These are phyloP conservation scores for Baorangia bicolor DNA, from an alignment of 768 basidiomycete species.

Conservation along the genomic window DNA sequence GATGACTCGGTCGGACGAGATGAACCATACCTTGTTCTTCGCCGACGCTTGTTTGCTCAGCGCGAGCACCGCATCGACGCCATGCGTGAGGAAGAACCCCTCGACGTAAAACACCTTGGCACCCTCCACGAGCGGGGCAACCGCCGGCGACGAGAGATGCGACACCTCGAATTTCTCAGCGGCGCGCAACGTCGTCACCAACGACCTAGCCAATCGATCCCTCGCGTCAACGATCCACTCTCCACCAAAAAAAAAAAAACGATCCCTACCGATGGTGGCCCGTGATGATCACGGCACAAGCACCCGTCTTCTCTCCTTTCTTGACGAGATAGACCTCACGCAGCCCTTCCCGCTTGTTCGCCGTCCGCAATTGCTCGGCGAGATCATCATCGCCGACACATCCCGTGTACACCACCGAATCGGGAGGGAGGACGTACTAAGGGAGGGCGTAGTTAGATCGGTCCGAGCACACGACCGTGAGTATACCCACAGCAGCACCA, in stretches of 20 bases:
- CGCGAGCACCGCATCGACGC: conserved; percentile 64
- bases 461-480: not conserved
- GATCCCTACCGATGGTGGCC: conserved; percentile 77
- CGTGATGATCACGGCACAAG: conserved; percentile 94
- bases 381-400: conserved; percentile 94
- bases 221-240: not conserved
- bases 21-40: conserved; percentile 61
- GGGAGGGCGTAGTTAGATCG: not conserved
- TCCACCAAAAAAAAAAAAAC: not conserved
- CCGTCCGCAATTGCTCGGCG: conserved; percentile 81
- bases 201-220: conserved; percentile 52
- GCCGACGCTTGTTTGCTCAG: conserved; percentile 76
- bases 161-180: conserved; percentile 87
- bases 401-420: conserved; percentile 91
- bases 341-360: conserved; percentile 92
- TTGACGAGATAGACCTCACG: conserved; percentile 87
- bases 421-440: conserved; percentile 86
- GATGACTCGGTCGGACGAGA: not conserved
- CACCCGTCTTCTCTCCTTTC: conserved; percentile 86
- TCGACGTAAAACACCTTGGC: conserved; percentile 93
- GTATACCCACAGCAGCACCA: conserved; percentile 79
- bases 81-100: conserved; percentile 97
- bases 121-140: conserved; percentile 72
- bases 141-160: conserved; percentile 72
- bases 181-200: conserved; percentile 86